Evolutionary conservation across 331 rosid genomes (phyloP), one percentile per base, ranked within the genome.

Genomic region (Stylosanthes scabra): DNA sequence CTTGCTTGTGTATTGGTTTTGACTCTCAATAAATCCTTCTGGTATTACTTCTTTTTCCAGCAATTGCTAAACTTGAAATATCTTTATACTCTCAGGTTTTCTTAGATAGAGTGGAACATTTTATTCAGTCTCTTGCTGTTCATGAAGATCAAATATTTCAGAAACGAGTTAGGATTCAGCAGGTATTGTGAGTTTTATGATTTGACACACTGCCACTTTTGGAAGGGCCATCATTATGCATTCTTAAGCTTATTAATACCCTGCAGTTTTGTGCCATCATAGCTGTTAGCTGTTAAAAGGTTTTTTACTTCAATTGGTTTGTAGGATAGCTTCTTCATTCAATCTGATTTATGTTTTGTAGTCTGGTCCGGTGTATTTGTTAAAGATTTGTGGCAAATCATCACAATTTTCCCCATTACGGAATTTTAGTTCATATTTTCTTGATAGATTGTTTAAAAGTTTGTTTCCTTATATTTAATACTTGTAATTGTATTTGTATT

Each of bases 71-170:
- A 62, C 61, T 71, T 55, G 55, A 15, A 75, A 76, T 61, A 60
- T 61, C 50, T 74, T 72, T 54, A 25, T 70, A 72, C 58, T 41
- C 56, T 15, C 86, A 94, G 99, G 99, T 91, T 56, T 78, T 73
- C 72, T 74, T 94, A 54, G 97, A 94, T 74, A 86, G 80, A 88
- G 99, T 91, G 72, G 99, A 94, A 60, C 90, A 85, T 80, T 94
- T 91, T 80, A 80, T 87, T 68, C 96, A 91, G 78, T 71, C 96
- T 54, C 88, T 91, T 74, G 88, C 99, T 58, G 87, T 87, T 63
- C 68, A 86, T 77, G 99, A 94, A 82, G 89, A 83, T 51, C 97
- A 91, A 81, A 94, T 94, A 57, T 94, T 94, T 83, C 97, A 90
- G 83, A 94, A 94, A 76, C 89, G 99, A 79, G 84, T 78, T 79